Base-by-base conservation (phyloP, 2,329 filamentous ascomycete species). In the Nigrospora oryzae region DNA sequence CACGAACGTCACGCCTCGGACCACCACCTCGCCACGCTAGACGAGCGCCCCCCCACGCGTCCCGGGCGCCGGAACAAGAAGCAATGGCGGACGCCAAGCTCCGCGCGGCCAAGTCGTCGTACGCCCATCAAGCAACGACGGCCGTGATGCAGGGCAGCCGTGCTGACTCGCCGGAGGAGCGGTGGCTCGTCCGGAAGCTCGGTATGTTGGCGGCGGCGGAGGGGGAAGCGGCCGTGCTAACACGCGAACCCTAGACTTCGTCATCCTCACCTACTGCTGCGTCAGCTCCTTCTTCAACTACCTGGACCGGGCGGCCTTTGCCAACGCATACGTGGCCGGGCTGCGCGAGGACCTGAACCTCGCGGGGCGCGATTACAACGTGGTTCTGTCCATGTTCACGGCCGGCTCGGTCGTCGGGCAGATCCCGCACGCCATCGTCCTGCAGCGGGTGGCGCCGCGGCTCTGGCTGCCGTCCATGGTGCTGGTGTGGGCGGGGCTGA, bases 401-500 rank as follows among this genome's bases (percentile, higher is more conserved):
- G 53, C 53, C 4, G 56, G 58, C 36, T 65, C 58, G 11, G 52
- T 55, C 14, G 35, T 71, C 5, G 69, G 69, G 6, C 69, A 74
- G 51, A 58, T 71, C 5, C 66, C 66, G 0, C 63, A 62, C 39
- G 67, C 65, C 38, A 51, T 71, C 17, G 68, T 69, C 8, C 58
- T 75, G n/a, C 69, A 74, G 50, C 69, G 70, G 47, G 54, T 75
- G 36, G 63, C 65, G 34, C 71, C 70, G 1, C 61, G 71, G 16
- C 62, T 71, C 40, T 74, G 69, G 57, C 71, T 69, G 48, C 69
- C 70, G 3, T 49, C 59, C 39, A 71, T 69, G 62, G 68, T 71
- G 56, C 49, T 71, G 35, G 47, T 68, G 45, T 75, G 73, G 74
- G 69, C 66, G 1, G 58, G 63, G 4, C 55, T 76, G 16, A 76